Evolutionary conservation across 345 rosid species (phyloP), one percentile per base, ranked within the genome.

Genomic region (Pseudoturritis turrita): DNA sequence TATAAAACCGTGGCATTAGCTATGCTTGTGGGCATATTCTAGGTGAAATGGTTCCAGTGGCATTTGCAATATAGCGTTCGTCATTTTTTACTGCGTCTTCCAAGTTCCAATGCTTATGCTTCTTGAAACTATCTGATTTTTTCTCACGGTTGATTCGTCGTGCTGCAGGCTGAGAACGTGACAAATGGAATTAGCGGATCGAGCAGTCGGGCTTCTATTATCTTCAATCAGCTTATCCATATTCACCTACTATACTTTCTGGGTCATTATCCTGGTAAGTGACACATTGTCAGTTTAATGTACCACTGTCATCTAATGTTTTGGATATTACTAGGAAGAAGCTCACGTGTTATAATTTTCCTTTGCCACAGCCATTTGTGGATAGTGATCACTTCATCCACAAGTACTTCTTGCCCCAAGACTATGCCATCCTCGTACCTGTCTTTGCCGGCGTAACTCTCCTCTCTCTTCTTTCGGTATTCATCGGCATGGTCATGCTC

Each of bases 211-310:
- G 67, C 86, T 91, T 39, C 57, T 95, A 29, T 57, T 95, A 54
- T 78, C 96, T 18, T 52, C 81, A 6, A 82, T 81, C 83, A 88
- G 96, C 82, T 46, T 95, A 77, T 84, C 96, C 45, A 83, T 89
- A 43, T 95, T 91, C 88, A 91, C 92, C 4, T 91, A 95, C 79
- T 91, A 89, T 43, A 91, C 97, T 19, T 95, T 95, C 69, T 95
- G 99, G 99, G 96, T 87, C 78, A 89, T 94, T 82, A 88, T 94
- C 68, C 80, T 93, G 86, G 98, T 91, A 7, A 83, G 84, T 67
- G 8, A 19, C 23, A 49, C 31, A 23, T n/a, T 15, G 0, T 39
- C 43, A 39, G 4, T 74, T 57, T 47, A 22, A n/a, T 50, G 45
- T 57, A 58, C 29, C 19, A 58, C 18, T 43, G 23, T 68, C 17